phyloP scores from a whole-genome alignment of 75 land plant genomes.

The Picea glauca region DNA sequence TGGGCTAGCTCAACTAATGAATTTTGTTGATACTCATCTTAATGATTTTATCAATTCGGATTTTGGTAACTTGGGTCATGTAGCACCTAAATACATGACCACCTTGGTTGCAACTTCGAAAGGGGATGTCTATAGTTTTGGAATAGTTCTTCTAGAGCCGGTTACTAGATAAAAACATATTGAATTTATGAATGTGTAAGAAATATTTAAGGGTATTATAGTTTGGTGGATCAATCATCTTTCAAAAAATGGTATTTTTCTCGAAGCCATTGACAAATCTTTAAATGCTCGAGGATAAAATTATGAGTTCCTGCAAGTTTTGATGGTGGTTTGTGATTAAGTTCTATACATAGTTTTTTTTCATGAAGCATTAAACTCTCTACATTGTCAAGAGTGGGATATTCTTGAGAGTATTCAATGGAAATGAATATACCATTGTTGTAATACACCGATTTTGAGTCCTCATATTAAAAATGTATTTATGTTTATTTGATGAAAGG shows the following conservation, averaged over 20 bases:
- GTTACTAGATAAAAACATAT: conserved; percentile 70
- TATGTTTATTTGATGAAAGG: no score
- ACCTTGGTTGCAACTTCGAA: conserved; percentile 64
- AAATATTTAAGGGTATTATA: conserved; percentile 65
- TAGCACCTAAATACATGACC: conserved; percentile 80
- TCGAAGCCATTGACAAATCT: conserved; percentile 48
- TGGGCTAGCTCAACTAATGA: conserved; percentile 67
- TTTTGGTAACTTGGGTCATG: conserved; percentile 78
- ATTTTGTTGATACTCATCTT: conserved; percentile 33
- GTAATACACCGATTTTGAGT: no score
- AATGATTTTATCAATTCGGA: conserved; percentile 65
- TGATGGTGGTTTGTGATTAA: conserved; percentile 63
- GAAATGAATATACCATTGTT: no score
- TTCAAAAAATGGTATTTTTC: conserved; percentile 26
- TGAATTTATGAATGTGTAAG: conserved; percentile 33
- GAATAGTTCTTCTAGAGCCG: conserved; percentile 81
- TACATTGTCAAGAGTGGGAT: no score
- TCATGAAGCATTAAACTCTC: no score
- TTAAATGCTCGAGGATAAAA: conserved; percentile 59
- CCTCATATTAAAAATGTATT: no score
- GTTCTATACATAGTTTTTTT: conserved; percentile 15
- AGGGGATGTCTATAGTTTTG: conserved; percentile 89
- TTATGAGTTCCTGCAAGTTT: conserved; percentile 53
- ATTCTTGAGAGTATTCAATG: no score
- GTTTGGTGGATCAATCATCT: conserved; percentile 75